Percentiles rank a stretch among this genome's conserved stretches.
These are phyloP conservation scores for Fragaria ananassa DNA, from an alignment of 306 rosid species.

Conservation along the genomic window DNA sequence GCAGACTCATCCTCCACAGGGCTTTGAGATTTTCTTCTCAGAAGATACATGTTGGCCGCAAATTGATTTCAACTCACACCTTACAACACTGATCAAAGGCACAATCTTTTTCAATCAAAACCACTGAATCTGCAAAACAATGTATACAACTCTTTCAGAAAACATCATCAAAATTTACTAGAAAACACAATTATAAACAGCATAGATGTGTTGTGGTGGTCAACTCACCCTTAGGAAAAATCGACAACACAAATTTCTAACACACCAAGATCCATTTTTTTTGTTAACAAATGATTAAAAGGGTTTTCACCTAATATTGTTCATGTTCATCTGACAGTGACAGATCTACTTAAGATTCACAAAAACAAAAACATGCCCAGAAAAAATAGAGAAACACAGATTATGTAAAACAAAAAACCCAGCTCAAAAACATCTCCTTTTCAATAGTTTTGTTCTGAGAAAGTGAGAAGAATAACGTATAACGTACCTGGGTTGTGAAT, in stretches of 20 bases:
- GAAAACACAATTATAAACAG: not conserved
- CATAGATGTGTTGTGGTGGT: not conserved
- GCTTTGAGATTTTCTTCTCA: constrained; percentile 49
- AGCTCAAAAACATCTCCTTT: not conserved
- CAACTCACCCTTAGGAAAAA: not conserved
- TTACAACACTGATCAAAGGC: constrained; percentile 9
- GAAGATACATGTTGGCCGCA: constrained; percentile 53
- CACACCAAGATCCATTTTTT: constrained; percentile 9
- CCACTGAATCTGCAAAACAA: constrained; percentile 1
- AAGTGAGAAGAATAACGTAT: not conserved
- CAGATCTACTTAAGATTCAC: constrained; percentile 10
- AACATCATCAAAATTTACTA: not conserved
- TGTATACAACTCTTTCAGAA: not conserved
- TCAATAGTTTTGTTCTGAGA: too few species aligned
- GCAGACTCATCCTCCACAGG: constrained; percentile 47
- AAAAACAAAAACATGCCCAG: constrained; percentile 4
- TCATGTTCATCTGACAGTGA: not conserved
- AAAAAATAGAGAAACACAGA: not conserved
- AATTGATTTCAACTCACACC: constrained; percentile 32
- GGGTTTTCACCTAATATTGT: not conserved
- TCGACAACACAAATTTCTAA: not conserved
- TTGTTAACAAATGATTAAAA: not conserved
- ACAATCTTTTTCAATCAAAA: not conserved
- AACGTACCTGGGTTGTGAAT: constrained; percentile 9
- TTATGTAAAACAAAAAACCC: not conserved